These are phyloP conservation scores for Saccharomyces mikatae DNA, from an alignment of 805 yeast genomes.

Conservation along the genomic window DNA sequence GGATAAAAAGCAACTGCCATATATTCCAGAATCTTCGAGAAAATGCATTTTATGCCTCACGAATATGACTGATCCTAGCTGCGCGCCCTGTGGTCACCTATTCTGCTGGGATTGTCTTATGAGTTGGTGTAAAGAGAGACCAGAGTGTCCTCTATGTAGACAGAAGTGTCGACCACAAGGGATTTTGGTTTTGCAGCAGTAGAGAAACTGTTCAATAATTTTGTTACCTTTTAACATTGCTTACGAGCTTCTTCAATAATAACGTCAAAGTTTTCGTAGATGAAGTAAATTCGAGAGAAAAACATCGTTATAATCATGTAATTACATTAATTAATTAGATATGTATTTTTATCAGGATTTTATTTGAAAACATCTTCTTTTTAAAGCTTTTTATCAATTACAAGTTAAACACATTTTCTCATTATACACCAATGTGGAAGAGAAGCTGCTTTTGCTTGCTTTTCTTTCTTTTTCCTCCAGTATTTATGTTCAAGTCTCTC, in stretches of 20 bases:
- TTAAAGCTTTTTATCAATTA: not conserved
- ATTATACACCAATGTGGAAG: constrained; percentile 42
- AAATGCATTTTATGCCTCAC: constrained; percentile 80
- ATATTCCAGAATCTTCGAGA: constrained; percentile 61
- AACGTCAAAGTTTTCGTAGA: not conserved
- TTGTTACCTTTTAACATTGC: not conserved
- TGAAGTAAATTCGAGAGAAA: constrained; percentile 20
- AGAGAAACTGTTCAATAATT: not conserved
- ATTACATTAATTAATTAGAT: not conserved
- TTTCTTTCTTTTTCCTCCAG: constrained; percentile 32
- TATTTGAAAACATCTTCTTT: not conserved
- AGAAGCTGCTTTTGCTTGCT: constrained; percentile 47
- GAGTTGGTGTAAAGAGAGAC: constrained; percentile 81
- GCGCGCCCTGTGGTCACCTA: constrained; percentile 85
- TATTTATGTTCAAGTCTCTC: constrained; percentile 8
- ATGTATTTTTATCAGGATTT: not conserved
- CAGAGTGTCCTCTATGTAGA: constrained; percentile 89
- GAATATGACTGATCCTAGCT: constrained; percentile 71
- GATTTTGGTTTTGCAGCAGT: constrained; percentile 44
- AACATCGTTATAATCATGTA: not conserved
- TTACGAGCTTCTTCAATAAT: not conserved
- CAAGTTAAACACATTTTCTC: not conserved
- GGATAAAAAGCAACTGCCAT: constrained; percentile 51
- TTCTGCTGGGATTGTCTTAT: constrained; percentile 89
- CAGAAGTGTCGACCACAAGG: constrained; percentile 41